A percentile compares a stretch with the other conserved stretches of the same genome.
Evolutionary conservation across 768 basidiomycete species (phyloP).

Genomic region (Lepiota venenata): DNA sequence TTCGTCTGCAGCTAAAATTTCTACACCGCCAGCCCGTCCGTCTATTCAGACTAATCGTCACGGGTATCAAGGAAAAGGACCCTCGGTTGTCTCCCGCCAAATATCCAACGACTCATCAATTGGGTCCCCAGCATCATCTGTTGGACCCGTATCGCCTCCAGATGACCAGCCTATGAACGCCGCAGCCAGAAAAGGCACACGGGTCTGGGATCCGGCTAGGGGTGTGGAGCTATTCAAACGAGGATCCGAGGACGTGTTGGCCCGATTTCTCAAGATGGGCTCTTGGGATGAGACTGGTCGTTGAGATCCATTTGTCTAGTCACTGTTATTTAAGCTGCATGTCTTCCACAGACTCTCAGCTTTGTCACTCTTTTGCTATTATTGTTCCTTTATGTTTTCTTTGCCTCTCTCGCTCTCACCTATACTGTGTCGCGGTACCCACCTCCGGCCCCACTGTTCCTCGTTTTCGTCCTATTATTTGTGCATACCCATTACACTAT

Average conservation of each 20-base stretch:
- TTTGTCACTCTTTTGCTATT: constrained; percentile 1
- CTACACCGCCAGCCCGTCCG: constrained; percentile 13
- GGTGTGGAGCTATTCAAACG: constrained; percentile 85
- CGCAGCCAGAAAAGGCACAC: constrained; percentile 43
- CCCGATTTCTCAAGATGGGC: constrained; percentile 78
- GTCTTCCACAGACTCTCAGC: neutral
- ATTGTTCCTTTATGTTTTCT: no score
- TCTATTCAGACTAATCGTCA: constrained; percentile 6
- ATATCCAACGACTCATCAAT: constrained; percentile 49
- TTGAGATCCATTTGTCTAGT: constrained; percentile 12
- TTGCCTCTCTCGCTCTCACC: no score
- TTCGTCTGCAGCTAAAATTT: constrained; percentile 11
- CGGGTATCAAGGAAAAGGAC: constrained; percentile 16
- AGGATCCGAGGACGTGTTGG: constrained; percentile 84
- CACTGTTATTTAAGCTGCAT: neutral
- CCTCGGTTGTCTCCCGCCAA: constrained; percentile 31
- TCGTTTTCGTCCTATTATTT: neutral
- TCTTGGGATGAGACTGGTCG: constrained; percentile 52
- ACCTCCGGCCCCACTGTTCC: neutral
- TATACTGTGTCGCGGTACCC: neutral
- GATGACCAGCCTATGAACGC: constrained; percentile 32
- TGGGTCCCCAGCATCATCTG: constrained; percentile 52
- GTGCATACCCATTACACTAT: neutral
- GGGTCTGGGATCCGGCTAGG: constrained; percentile 85
- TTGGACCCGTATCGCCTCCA: constrained; percentile 48